These are phyloP conservation scores for Debaryomyces nepalensis DNA, from an alignment of 1,139 yeast genomes.

Conservation along the genomic window DNA sequence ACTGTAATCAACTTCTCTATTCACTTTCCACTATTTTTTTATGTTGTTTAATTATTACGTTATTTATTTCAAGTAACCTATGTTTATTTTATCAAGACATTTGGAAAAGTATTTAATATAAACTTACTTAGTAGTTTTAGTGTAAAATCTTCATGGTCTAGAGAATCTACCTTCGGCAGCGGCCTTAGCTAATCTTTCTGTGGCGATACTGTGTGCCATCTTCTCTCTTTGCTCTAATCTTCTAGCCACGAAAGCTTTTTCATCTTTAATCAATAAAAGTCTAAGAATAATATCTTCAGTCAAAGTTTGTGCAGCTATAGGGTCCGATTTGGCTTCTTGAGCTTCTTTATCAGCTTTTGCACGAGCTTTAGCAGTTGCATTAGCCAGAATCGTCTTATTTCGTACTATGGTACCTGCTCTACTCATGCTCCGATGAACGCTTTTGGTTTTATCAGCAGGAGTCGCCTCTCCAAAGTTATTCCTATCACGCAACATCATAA, in stretches of 20 bases:
- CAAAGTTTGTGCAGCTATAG: slow-evolving; percentile 57
- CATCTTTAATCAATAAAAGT: slow-evolving; percentile 52
- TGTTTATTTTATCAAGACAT: not conserved
- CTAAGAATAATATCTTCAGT: slow-evolving; percentile 73
- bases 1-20: slow-evolving; percentile 3
- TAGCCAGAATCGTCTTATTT: slow-evolving; percentile 70
- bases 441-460: slow-evolving; percentile 9
- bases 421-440: slow-evolving; percentile 27
- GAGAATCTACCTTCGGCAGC: slow-evolving; percentile 47
- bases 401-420: slow-evolving; percentile 64
- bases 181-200: slow-evolving; percentile 57
- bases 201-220: slow-evolving; percentile 64
- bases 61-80: slow-evolving; percentile 4
- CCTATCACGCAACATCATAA: slow-evolving; percentile 52
- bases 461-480: slow-evolving; percentile 34
- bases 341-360: slow-evolving; percentile 56
- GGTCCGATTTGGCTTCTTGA: slow-evolving; percentile 57
- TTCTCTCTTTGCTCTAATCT: slow-evolving; percentile 66
- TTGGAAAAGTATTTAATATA: slow-evolving; percentile 6
- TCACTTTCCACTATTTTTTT: slow-evolving; percentile 5
- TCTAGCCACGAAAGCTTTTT: slow-evolving; percentile 52
- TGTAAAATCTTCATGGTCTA: slow-evolving; percentile 10
- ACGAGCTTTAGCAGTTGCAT: slow-evolving; percentile 67
- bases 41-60: slow-evolving; percentile 1
- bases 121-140: not conserved